Percentiles rank a stretch among this genome's conserved stretches.
Conservation (phyloP, 257 asterid genomes). For the Osmanthus fragrans region DNA sequence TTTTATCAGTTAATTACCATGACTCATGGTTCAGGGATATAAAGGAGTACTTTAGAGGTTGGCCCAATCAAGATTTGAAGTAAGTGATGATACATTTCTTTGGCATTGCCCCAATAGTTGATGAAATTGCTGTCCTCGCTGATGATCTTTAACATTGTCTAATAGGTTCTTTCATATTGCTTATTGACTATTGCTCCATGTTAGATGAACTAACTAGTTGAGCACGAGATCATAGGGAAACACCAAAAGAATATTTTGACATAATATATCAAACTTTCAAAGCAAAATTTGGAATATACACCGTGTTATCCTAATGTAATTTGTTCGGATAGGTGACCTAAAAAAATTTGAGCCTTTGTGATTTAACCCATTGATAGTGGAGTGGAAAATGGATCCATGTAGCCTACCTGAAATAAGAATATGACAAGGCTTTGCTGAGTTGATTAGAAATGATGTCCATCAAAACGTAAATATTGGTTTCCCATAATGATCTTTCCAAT, state of each 20-base stretch:
- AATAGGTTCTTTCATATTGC: not conserved
- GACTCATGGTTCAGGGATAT: conserved; percentile 76
- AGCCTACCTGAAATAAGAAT: not conserved
- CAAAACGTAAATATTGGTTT: not conserved
- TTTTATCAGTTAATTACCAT: not conserved
- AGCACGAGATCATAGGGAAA: not conserved
- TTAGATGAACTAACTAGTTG: not conserved
- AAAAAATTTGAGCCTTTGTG: not conserved
- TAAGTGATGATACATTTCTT: not conserved
- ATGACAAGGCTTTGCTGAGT: not conserved
- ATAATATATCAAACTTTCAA: not conserved
- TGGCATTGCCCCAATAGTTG: not conserved
- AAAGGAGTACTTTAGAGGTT: conserved; percentile 63
- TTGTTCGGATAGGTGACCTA: not conserved
- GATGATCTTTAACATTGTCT: not conserved
- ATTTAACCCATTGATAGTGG: not conserved
- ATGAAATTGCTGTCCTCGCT: conserved; percentile 23
- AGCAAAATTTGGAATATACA: not conserved
- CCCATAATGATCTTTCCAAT: not conserved
- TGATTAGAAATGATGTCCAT: not conserved
- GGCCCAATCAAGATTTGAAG: conserved; percentile 67
- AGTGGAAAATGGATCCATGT: not conserved
- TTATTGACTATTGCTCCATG: not conserved
- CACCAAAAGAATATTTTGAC: not conserved
- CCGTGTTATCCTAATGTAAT: too few species aligned